Base-by-base conservation (phyloP, 352 stramenopile genomes). In the Phytophthora pisi region DNA sequence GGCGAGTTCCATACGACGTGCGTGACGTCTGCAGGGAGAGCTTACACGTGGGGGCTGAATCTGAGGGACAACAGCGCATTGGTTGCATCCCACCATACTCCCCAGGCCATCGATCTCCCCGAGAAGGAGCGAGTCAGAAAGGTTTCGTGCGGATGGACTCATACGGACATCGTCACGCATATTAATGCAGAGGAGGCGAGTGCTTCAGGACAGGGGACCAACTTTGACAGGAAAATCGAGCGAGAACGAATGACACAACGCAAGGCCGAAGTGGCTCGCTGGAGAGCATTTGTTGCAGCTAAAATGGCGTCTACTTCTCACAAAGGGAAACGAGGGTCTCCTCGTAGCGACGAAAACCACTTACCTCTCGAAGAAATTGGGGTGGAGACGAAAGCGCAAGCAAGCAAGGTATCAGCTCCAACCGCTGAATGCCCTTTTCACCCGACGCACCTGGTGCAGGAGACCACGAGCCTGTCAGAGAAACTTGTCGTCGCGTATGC, bases 1-100 rank as follows among this genome's bases (percentile, higher is more conserved):
- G 86, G 86, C 7, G 84, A 92, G 50, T 94, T 92, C 40, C 86
- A 94, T 61, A 89, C 82, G 4, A 82, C 81, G 1, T 90, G 82
- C 30, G 57, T 90, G 50, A 88, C 79, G 1, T 66, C 57, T 52
- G 60, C 28, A 34, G 84, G 84, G 0, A 68, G 73, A 23, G 81
- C 77, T 0, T 91, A 79, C 49, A 68, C 77, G 3, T 94, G 86
- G 86, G 84, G 86, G 1, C 65, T 92, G 7, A 85, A 92, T 46
- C 61, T 92, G 24, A 78, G 64, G 9, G 63, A 69, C 6, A 84
- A 83, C 47, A 79, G 61, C 52, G 74, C 72, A 4, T 74, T 75
- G 16, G 62, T 85, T 8, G 74, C 77, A 42, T 82, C 77, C 51
- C 66, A 77, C 16, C 74, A 51, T 31, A 67, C 68, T 0, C 80